Evolutionary conservation across 2,329 filamentous ascomycete species (phyloP), one percentile per base, ranked within the genome.

Genomic region (Tolypocladium capitatum): DNA sequence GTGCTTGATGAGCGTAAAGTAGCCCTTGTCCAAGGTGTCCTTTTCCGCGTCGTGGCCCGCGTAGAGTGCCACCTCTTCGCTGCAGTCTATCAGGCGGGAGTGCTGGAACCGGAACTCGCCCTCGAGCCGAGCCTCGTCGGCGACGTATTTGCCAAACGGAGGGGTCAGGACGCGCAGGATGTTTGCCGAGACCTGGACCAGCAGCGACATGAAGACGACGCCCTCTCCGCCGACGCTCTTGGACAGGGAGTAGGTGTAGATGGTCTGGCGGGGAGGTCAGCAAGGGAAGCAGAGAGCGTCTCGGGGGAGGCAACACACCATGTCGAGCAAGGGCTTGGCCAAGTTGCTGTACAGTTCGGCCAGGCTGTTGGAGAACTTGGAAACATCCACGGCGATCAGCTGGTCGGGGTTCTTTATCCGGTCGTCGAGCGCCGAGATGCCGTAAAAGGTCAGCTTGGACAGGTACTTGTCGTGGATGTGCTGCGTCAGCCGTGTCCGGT

Each of bases 351-450:
- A 98, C 7, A 98, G 71, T 64, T 97, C 91, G 1, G 92, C 91
- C 51, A 97, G 68, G 57, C 87, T 94, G 64, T 94, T 95, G 27
- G 90, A 92, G 70, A 98, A 98, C 58, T 92, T 91, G 51, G 90
- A 86, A 10, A 98, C 88, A 63, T 98, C 92, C 28, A 97, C 91
- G 0, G 91, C 92, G 57, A 98, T 94, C 40, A 98, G 77, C 68
- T 98, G 92, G 62, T 98, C 92, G 3, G 92, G 88, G 61, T 98
- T 98, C 73, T 96, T 95, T 75, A 98, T 95, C 61, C 92, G 81
- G 63, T 98, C 92, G 59, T 98, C 92, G 33, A 98, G 75, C 0
- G 92, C 89, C 1, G 90, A 94, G 46, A 98, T 84, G 3, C 89
- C 90, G 64, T 98, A 98, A 64, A 97, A 98, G 1, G 91, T 97